Evolutionary conservation across 208 protist genomes (phyloP).

Genomic region (Leishmania tropica): DNA sequence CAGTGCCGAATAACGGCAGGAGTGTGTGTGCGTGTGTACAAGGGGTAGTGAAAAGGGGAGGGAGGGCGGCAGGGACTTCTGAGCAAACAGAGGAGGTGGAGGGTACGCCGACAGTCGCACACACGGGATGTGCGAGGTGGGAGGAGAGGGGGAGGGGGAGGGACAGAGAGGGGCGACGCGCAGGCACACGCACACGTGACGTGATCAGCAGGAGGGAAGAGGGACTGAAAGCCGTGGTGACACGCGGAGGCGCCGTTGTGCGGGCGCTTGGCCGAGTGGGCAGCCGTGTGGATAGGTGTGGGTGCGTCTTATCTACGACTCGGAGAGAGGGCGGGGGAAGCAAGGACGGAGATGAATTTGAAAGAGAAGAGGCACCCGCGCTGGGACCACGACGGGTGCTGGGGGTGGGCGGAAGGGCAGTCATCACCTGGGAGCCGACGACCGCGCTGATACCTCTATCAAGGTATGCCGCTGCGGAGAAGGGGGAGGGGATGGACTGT

Average conservation of each 20-base stretch:
- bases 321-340: background rate
- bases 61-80: slow-evolving; percentile 9
- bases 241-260: background rate
- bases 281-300: background rate
- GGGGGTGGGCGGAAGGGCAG: background rate
- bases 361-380: background rate
- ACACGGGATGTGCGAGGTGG: background rate
- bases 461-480: background rate
- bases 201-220: background rate
- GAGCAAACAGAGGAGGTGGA: background rate
- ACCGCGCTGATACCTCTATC: background rate
- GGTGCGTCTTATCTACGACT: background rate
- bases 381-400: background rate
- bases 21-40: background rate
- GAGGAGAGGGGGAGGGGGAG: background rate
- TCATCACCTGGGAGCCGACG: background rate
- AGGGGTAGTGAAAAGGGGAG: background rate
- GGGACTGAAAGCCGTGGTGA: background rate
- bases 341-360: background rate
- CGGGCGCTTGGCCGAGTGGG: background rate
- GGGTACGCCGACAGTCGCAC: background rate
- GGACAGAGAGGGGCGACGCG: no score
- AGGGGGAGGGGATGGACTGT: background rate
- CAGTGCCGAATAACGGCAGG: background rate
- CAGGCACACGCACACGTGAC: background rate